Percentiles rank a stretch among this genome's conserved stretches.
Evolutionary conservation across 352 stramenopile species (phyloP).

Genomic region (Phytopythium litorale): DNA sequence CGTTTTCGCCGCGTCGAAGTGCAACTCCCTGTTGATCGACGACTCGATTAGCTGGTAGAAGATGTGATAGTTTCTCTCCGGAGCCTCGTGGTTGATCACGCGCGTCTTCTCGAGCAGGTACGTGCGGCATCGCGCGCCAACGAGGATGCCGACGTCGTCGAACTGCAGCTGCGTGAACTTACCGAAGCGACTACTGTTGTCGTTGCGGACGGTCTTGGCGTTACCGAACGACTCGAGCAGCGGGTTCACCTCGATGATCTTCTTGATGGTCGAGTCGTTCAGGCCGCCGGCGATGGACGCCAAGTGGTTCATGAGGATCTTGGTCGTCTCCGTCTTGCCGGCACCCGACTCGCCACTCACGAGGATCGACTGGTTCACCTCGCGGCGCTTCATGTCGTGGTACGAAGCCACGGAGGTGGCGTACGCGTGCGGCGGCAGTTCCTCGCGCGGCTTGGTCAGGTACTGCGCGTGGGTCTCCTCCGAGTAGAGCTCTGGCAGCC

Average conservation of each 20-base stretch:
- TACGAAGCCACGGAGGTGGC: conserved; percentile 75
- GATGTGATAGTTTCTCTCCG: conserved; percentile 97
- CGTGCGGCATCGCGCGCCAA: conserved; percentile 93
- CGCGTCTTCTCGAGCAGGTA: conserved; percentile 97
- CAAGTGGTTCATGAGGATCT: conserved; percentile 90
- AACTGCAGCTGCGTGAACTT: conserved; percentile 98
- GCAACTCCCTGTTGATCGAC: conserved; percentile 37
- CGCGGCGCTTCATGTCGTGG: conserved; percentile 65
- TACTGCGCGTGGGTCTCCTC: conserved; percentile 80
- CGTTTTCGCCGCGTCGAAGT: conserved; percentile 41
- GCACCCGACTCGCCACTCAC: conserved; percentile 87
- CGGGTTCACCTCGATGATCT: conserved; percentile 97
- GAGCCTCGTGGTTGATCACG: conserved; percentile 91
- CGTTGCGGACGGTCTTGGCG: conserved; percentile 96
- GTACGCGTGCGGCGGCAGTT: conserved; percentile 79
- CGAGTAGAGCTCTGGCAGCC: conserved; percentile 82
- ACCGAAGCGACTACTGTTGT: conserved; percentile 96
- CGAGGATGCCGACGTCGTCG: conserved; percentile 68
- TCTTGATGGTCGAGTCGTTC: conserved; percentile 94
- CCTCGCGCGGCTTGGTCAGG: conserved; percentile 65
- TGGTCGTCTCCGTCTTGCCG: conserved; percentile 94
- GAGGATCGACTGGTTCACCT: conserved; percentile 83
- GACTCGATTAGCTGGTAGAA: conserved; percentile 91
- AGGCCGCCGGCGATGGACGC: conserved; percentile 70
- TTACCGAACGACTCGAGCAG: conserved; percentile 99